These are phyloP conservation scores for Jamesozyma piceae DNA, from an alignment of 805 yeast species.

Conservation along the genomic window DNA sequence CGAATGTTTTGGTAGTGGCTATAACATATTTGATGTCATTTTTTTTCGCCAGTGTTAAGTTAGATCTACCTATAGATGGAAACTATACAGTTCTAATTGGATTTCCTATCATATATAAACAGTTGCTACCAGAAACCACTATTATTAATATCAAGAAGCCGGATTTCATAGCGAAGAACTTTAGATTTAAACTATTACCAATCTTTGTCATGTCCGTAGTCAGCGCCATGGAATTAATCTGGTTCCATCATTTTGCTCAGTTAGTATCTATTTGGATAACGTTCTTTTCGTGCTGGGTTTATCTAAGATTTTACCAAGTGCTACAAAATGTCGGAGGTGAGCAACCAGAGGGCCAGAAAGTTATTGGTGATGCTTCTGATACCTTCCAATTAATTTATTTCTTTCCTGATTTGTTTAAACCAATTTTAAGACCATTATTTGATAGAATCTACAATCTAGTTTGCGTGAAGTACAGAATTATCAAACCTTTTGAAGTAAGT, in stretches of 20 bases:
- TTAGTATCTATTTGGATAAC: slow-evolving; percentile 45
- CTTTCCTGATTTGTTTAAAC: slow-evolving; percentile 60
- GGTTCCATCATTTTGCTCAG: slow-evolving; percentile 38
- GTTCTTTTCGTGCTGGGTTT: slow-evolving; percentile 64
- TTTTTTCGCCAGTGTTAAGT: slow-evolving; percentile 20
- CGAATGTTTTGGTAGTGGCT: slow-evolving; percentile 41
- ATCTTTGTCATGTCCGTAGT: slow-evolving; percentile 32
- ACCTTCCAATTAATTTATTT: slow-evolving; percentile 75
- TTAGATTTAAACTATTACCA: slow-evolving; percentile 58
- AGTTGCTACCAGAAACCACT: slow-evolving; percentile 52
- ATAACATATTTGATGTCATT: slow-evolving; percentile 21
- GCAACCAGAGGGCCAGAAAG: neutral
- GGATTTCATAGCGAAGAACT: slow-evolving; percentile 30
- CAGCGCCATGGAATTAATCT: slow-evolving; percentile 24
- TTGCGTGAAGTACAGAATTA: slow-evolving; percentile 36
- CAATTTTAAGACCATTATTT: slow-evolving; percentile 44
- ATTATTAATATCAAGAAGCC: slow-evolving; percentile 41
- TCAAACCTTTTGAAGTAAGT: slow-evolving; percentile 56
- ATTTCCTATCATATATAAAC: slow-evolving; percentile 55
- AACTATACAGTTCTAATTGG: slow-evolving; percentile 49
- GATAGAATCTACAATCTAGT: slow-evolving; percentile 33
- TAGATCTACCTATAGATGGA: slow-evolving; percentile 43
- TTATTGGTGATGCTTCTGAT: slow-evolving; percentile 77
- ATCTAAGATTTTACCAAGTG: slow-evolving; percentile 69
- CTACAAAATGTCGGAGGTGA: slow-evolving; percentile 18